Conservation (phyloP, 345 rosid species). For the Sisymbrium altissimum region DNA sequence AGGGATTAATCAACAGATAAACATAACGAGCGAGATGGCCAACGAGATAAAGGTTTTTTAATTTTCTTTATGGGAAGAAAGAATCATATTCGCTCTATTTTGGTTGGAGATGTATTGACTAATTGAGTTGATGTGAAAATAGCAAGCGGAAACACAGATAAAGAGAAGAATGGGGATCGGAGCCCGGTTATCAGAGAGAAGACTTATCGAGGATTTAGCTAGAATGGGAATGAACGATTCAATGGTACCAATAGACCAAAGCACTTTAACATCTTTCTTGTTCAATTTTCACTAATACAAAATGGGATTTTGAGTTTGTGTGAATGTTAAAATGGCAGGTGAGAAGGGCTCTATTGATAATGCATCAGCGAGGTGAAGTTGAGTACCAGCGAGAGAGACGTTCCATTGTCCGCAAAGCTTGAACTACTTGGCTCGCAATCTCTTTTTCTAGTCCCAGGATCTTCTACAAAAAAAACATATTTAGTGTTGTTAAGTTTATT, state of each 20-base stretch:
- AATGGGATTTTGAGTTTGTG: slow-evolving; percentile 1
- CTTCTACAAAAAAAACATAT: background rate
- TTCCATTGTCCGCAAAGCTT: slow-evolving; percentile 70
- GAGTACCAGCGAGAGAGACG: slow-evolving; percentile 91
- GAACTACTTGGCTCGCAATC: background rate
- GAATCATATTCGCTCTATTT: background rate
- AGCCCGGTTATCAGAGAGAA: slow-evolving; percentile 79
- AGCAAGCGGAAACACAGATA: slow-evolving; percentile 95
- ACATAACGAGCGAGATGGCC: slow-evolving; percentile 76
- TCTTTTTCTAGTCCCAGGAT: background rate
- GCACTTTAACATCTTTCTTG: background rate
- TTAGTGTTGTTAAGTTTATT: background rate
- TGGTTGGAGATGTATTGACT: background rate
- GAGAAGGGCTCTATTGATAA: slow-evolving; percentile 87
- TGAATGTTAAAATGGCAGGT: slow-evolving; percentile 48
- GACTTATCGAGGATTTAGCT: slow-evolving; percentile 75
- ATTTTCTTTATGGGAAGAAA: background rate
- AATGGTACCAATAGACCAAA: slow-evolving; percentile 41
- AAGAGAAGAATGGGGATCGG: slow-evolving; percentile 91
- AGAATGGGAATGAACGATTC: slow-evolving; percentile 95
- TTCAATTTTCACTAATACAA: background rate
- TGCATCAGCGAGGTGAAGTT: slow-evolving; percentile 98
- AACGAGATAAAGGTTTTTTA: slow-evolving; percentile 64
- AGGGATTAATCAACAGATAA: slow-evolving; percentile 86
- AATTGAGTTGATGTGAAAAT: slow-evolving; percentile 17